phyloP scores from a whole-genome alignment of 1,139 yeast genomes.

The Diutina catenulata region DNA sequence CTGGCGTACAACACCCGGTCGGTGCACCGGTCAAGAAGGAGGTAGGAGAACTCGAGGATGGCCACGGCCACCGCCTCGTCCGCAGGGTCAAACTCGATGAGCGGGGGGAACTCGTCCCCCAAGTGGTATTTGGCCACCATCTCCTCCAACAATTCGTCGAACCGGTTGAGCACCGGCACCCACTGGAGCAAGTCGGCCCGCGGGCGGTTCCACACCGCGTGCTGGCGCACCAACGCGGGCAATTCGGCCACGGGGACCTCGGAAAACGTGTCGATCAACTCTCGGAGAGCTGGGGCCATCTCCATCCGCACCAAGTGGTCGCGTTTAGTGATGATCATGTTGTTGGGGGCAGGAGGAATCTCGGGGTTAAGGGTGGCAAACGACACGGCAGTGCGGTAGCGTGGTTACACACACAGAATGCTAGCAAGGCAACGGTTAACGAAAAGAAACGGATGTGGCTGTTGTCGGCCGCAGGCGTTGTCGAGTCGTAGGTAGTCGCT shows the following conservation, averaged over 20 bases:
- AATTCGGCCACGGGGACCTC: slow-evolving; percentile 21
- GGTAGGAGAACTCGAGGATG: slow-evolving; percentile 49
- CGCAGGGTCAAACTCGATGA: slow-evolving; percentile 28
- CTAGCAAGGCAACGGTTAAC: too few relatives aligned
- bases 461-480: too few relatives aligned
- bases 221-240: slow-evolving; percentile 16
- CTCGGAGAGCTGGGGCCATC: slow-evolving; percentile 23
- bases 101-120: slow-evolving; percentile 28
- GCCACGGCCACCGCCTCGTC: slow-evolving; percentile 40
- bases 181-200: slow-evolving; percentile 68
- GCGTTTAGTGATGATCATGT: slow-evolving; percentile 24
- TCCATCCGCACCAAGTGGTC: slow-evolving; percentile 23
- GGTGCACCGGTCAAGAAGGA: slow-evolving; percentile 58
- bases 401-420: too few relatives aligned
- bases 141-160: slow-evolving; percentile 54
- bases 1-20: slow-evolving; percentile 61
- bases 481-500: too few relatives aligned
- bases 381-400: too few relatives aligned
- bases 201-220: slow-evolving; percentile 49
- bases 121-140: slow-evolving; percentile 45
- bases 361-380: too few relatives aligned
- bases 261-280: slow-evolving; percentile 25
- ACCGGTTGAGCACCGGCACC: slow-evolving; percentile 63
- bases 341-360: too few relatives aligned
- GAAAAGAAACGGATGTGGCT: too few relatives aligned